Evolutionary conservation across 768 basidiomycete species (phyloP).

Genomic region (Boletellus sp.): DNA sequence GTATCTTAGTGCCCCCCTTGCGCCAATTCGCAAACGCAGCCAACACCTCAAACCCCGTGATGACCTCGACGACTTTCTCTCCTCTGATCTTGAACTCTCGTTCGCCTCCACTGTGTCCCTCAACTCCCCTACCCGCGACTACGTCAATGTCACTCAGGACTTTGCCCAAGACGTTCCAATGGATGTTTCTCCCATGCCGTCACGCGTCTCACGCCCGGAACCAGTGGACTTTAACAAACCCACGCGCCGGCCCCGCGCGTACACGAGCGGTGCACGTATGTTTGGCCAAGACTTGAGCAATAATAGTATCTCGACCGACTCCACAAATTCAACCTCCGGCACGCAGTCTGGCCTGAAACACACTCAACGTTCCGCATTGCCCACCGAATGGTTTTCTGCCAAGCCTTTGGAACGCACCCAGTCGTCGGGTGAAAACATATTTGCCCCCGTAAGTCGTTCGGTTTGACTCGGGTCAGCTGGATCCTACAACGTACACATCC

Average conservation of each 20-base stretch:
- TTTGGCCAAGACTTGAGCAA: slow-evolving; percentile 79
- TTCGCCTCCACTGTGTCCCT: slow-evolving; percentile 83
- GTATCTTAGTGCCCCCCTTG: slow-evolving; percentile 37
- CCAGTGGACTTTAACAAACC: slow-evolving; percentile 29
- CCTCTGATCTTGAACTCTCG: slow-evolving; percentile 77
- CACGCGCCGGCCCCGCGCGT: slow-evolving; percentile 55
- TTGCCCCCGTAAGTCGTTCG: slow-evolving; percentile 25
- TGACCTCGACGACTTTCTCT: slow-evolving; percentile 63
- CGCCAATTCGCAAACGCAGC: slow-evolving; percentile 48
- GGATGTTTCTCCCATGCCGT: slow-evolving; percentile 76
- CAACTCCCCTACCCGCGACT: slow-evolving; percentile 59
- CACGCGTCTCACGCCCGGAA: slow-evolving; percentile 27
- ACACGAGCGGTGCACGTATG: slow-evolving; percentile 59
- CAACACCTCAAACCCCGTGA: slow-evolving; percentile 43
- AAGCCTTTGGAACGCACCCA: slow-evolving; percentile 22
- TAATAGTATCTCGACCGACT: slow-evolving; percentile 31
- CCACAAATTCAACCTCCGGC: slow-evolving; percentile 18
- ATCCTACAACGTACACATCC: slow-evolving; percentile 12
- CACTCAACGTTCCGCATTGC: slow-evolving; percentile 60
- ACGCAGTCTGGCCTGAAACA: slow-evolving; percentile 47
- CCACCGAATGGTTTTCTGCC: slow-evolving; percentile 52
- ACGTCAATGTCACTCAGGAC: slow-evolving; percentile 45
- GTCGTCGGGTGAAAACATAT: slow-evolving; percentile 25
- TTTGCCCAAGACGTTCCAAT: slow-evolving; percentile 58
- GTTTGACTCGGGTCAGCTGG: background rate